Percentiles rank a stretch among this genome's conserved stretches.
Conservation (phyloP, 192 early-diverging fungal species). For the Gigaspora rosea region DNA sequence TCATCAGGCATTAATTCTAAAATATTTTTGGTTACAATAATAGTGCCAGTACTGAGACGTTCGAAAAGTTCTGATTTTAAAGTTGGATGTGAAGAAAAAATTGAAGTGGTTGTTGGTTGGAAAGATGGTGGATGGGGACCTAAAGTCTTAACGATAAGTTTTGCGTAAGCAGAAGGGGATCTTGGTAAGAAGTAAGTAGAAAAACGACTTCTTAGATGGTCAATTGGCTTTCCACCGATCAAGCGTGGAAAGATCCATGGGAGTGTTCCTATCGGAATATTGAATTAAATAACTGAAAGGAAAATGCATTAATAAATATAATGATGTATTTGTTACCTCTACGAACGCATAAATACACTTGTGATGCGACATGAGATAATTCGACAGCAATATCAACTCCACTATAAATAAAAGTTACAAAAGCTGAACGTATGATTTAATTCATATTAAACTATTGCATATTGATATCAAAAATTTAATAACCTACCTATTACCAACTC, state of each 20-base stretch:
- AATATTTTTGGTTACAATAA: conserved; percentile 53
- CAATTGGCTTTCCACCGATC: conserved; percentile 52
- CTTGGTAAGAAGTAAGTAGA: conserved; percentile 37
- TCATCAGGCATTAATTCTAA: conserved; percentile 37
- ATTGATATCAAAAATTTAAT: too few relatives aligned
- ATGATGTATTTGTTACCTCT: neutral
- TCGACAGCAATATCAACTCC: conserved; percentile 60
- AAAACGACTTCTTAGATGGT: conserved; percentile 51
- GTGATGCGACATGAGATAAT: conserved; percentile 52
- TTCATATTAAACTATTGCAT: too few relatives aligned
- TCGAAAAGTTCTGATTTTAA: conserved; percentile 52
- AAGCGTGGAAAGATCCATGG: conserved; percentile 52
- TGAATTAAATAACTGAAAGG: too few relatives aligned
- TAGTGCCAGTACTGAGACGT: conserved; percentile 52
- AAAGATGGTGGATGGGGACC: conserved; percentile 43
- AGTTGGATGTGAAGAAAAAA: conserved; percentile 49
- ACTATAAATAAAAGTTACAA: conserved; percentile 33
- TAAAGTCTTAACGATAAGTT: conserved; percentile 15
- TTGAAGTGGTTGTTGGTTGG: conserved; percentile 39
- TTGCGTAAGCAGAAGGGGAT: conserved; percentile 23
- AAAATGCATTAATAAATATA: too few relatives aligned
- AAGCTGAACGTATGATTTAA: too few relatives aligned
- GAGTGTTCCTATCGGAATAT: conserved; percentile 22
- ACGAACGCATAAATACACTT: conserved; percentile 51
- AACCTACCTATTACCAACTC: conserved; percentile 43